Conservation (phyloP, 768 basidiomycete species). For the Tricholoma flavovirens region DNA sequence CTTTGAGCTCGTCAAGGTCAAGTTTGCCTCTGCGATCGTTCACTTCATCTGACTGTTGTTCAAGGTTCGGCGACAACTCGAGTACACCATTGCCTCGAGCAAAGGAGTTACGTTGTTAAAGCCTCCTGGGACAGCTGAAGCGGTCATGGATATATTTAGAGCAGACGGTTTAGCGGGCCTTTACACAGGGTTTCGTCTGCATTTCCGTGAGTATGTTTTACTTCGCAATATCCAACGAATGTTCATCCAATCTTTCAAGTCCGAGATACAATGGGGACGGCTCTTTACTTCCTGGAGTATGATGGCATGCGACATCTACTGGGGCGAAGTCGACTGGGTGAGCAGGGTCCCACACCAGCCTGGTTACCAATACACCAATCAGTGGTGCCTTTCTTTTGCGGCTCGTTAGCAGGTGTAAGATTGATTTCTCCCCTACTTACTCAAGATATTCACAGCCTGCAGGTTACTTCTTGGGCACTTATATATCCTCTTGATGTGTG, state of each 20-base stretch:
- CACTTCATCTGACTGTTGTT: conserved; percentile 3
- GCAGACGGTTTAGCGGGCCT: conserved; percentile 58
- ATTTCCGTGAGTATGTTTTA: conserved; percentile 54
- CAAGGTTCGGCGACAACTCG: conserved; percentile 85
- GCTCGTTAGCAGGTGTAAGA: conserved; percentile 79
- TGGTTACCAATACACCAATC: conserved; percentile 82
- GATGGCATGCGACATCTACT: conserved; percentile 86
- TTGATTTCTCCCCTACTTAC: conserved; percentile 20
- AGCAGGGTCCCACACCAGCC: conserved; percentile 74
- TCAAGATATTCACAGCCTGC: conserved; percentile 13
- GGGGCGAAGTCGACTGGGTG: conserved; percentile 70
- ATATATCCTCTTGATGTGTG: conserved; percentile 96
- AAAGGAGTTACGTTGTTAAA: conserved; percentile 67
- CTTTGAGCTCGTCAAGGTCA: conserved; percentile 93
- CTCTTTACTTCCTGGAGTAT: conserved; percentile 91
- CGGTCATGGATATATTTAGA: conserved; percentile 74
- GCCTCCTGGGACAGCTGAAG: conserved; percentile 73
- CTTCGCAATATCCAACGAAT: background rate
- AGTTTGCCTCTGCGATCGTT: conserved; percentile 6
- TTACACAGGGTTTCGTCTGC: conserved; percentile 83
- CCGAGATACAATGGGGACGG: conserved; percentile 85
- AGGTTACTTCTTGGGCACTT: conserved; percentile 77
- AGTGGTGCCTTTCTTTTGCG: conserved; percentile 86
- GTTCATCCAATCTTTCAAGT: conserved; percentile 37
- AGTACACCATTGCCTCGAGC: conserved; percentile 83